A percentile compares a stretch with the other conserved stretches of the same genome.
Evolutionary conservation across 1,284 basidiomycete genomes (phyloP).

Genomic region (Boletus smithii): DNA sequence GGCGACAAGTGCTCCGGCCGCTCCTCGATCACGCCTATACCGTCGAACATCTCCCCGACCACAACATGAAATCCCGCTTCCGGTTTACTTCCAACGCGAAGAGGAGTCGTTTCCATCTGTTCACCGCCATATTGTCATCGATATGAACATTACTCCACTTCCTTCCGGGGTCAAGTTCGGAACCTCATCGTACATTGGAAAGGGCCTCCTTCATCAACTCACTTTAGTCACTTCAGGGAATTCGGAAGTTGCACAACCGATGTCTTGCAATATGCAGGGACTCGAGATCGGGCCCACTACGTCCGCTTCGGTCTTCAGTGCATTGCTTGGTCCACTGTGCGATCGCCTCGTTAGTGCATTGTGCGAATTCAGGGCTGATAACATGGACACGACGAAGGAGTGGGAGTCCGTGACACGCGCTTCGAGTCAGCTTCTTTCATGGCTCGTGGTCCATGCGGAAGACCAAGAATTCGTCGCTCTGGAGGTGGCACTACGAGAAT

Average conservation of each 20-base stretch:
- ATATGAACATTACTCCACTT: constrained; percentile 50
- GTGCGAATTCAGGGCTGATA: constrained; percentile 24
- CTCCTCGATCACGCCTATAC: constrained; percentile 14
- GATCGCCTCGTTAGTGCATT: constrained; percentile 42
- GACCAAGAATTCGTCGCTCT: constrained; percentile 36
- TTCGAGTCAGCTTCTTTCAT: constrained; percentile 42
- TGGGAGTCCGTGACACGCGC: constrained; percentile 41
- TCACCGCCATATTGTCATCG: constrained; percentile 35
- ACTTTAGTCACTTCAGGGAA: constrained; percentile 36
- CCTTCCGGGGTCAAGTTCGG: constrained; percentile 50
- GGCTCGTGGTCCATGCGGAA: constrained; percentile 36
- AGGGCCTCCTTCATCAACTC: constrained; percentile 56
- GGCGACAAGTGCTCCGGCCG: not conserved
- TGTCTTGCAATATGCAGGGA: constrained; percentile 34
- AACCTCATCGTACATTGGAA: constrained; percentile 49
- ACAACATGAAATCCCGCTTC: constrained; percentile 14
- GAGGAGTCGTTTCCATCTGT: constrained; percentile 2
- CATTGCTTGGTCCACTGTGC: constrained; percentile 41
- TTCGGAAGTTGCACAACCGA: constrained; percentile 25
- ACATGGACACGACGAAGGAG: constrained; percentile 29
- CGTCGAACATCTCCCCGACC: constrained; percentile 15
- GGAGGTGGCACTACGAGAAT: constrained; percentile 35
- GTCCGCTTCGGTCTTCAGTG: constrained; percentile 37
- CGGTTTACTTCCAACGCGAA: constrained; percentile 16
- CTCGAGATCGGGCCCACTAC: constrained; percentile 43